Percentiles rank a stretch among this genome's conserved stretches.
Conservation (phyloP, 495 filamentous ascomycete species). For the Astrocystis sublimbata region DNA sequence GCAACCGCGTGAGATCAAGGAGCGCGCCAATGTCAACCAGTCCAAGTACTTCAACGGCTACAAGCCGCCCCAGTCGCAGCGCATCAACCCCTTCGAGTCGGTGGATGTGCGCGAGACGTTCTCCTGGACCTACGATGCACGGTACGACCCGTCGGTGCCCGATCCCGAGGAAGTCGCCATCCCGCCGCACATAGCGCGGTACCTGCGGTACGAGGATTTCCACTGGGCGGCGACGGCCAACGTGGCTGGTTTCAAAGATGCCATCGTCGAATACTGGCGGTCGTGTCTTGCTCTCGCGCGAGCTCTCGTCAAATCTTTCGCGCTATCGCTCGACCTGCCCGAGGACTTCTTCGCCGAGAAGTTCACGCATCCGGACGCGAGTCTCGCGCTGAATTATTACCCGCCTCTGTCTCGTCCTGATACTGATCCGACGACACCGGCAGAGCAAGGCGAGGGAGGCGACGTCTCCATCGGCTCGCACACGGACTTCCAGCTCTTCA, state of each 20-base stretch:
- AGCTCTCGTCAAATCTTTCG: conserved; percentile 49
- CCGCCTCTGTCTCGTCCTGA: conserved; percentile 20
- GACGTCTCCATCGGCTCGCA: conserved; percentile 55
- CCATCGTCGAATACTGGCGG: conserved; percentile 46
- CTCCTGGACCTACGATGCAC: conserved; percentile 45
- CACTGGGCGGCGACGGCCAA: conserved; percentile 48
- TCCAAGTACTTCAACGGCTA: conserved; percentile 31
- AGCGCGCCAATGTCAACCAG: conserved; percentile 26
- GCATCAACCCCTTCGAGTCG: conserved; percentile 35
- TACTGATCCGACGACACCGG: background rate
- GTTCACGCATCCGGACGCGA: conserved; percentile 46
- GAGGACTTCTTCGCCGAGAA: conserved; percentile 53
- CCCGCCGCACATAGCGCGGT: conserved; percentile 33
- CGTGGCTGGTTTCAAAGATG: conserved; percentile 47
- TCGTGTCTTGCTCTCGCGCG: conserved; percentile 48
- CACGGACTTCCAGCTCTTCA: conserved; percentile 64
- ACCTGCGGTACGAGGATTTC: conserved; percentile 39
- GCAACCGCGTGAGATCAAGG: conserved; percentile 43
- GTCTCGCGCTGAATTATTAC: conserved; percentile 36
- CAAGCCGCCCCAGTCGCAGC: conserved; percentile 26
- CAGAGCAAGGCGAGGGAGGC: background rate
- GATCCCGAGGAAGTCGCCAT: conserved; percentile 28
- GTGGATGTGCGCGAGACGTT: conserved; percentile 44
- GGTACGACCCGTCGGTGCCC: conserved; percentile 44
- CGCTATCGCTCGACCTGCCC: conserved; percentile 47